Base-by-base conservation (phyloP, 2,329 filamentous ascomycete genomes). In the Colletotrichum somersetense region DNA sequence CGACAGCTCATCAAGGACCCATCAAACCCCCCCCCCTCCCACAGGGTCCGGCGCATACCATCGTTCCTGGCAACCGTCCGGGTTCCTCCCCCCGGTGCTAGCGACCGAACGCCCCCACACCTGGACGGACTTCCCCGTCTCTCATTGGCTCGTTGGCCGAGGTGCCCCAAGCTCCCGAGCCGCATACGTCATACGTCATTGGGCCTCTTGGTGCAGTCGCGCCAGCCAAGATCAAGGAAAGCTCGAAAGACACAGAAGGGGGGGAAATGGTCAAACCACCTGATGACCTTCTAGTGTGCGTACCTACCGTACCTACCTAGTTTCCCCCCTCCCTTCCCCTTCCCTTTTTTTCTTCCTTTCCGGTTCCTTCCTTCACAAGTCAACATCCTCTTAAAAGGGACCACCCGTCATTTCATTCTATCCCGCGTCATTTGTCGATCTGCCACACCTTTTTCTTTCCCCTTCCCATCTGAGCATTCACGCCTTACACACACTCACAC, bases 171-270 rank as follows among this genome's bases (percentile, higher is more conserved):
- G 70, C 70, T 72, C 70, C 66, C 66, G 70, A 72, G 70, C 70
- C 70, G 70, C 70, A 72, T 44, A 56, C 62, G 52, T 64, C 62
- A 64, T 72, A 72, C 70, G 70, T 72, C 70, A 72, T 72, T 65
- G 66, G 66, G 66, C 46, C 61, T 70, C 48, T 61, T 35, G 48
- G 40, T 14, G 23, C 48, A 23, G 26, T n/a, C 33, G 61, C 66
- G 70, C 70, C 70, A 69, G 70, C 65, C 70, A 72, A 70, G 59
- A 69, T 72, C 70, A 72, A 72, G 70, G 70, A 72, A 72, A 70
- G 69, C 59, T 64, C 66, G 26, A 58, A 23, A n/a, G 30, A 57
- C 40, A 42, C 40, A 42, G 42, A 16, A 26, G 61, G 14, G 46
- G n/a, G 30, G 35, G 56, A 23, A 40, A 26, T 48, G 66, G 53